These are phyloP conservation scores for Triticum urartu DNA, from an alignment of 176 grass and related monocot species.

Conservation along the genomic window DNA sequence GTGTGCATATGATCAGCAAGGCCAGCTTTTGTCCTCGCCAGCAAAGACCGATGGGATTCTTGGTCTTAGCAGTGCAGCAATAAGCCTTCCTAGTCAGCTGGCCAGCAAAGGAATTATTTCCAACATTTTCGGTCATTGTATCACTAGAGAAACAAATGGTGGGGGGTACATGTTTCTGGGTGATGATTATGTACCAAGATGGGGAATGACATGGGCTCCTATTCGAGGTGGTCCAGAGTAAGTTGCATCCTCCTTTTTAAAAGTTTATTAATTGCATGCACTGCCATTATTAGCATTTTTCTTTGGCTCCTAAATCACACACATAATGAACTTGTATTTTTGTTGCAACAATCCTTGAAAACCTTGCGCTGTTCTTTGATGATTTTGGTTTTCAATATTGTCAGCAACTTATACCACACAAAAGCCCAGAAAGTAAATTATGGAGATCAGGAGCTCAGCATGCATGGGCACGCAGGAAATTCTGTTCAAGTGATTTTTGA, in stretches of 20 bases:
- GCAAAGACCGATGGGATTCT: constrained; percentile 98
- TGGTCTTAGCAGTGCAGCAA: constrained; percentile 77
- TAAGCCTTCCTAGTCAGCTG: constrained; percentile 85
- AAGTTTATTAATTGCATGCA: constrained; percentile 7
- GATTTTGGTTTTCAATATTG: constrained; percentile 10
- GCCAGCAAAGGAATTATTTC: constrained; percentile 81
- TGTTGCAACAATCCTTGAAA: not conserved
- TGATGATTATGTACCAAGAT: constrained; percentile 85
- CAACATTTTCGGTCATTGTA: constrained; percentile 92
- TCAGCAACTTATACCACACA: constrained; percentile 71
- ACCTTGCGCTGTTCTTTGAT: not conserved
- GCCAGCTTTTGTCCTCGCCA: constrained; percentile 84
- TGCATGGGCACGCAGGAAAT: constrained; percentile 39
- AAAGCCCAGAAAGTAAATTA: constrained; percentile 66
- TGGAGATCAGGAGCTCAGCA: constrained; percentile 51
- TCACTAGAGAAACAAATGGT: constrained; percentile 68
- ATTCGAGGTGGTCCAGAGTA: constrained; percentile 64
- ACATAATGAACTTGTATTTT: not conserved
- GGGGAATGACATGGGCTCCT: constrained; percentile 85
- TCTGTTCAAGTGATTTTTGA: constrained; percentile 85
- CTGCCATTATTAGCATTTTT: not conserved
- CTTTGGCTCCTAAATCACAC: constrained; percentile 5
- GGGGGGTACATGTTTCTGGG: constrained; percentile 94
- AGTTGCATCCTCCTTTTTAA: constrained; percentile 26
- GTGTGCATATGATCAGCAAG: constrained; percentile 99